Base-by-base conservation (phyloP, 768 basidiomycete genomes). In the Boletus rufocinnamomeus region DNA sequence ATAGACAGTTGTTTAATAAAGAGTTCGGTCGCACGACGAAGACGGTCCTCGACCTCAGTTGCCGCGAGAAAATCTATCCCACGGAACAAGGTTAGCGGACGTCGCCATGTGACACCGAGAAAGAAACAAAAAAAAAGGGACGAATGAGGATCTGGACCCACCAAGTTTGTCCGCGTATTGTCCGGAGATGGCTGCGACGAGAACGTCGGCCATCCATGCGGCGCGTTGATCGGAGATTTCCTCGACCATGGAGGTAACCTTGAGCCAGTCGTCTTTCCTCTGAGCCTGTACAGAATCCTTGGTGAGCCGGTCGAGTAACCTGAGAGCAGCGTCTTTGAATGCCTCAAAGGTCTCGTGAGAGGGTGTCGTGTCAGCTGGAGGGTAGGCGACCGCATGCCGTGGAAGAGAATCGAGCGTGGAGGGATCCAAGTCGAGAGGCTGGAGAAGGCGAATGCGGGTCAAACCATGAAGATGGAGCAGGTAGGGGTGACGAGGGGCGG, bases 1-100 rank as follows among this genome's bases (percentile, higher is more conserved):
- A 93, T 91, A 43, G 88, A 88, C 3, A 84, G 77, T 52, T 88
- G 87, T 65, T 91, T 93, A 47, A 84, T 72, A 68, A 93, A 87
- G 13, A 93, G 79, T 54, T 84, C 80, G 9, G 87, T 86, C 2
- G 89, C 87, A 32, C 84, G 83, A 28, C 77, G 79, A 25, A 92
- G 79, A 37, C 90, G 86, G 13, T 81, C 80, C 58, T 86, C 80
- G 37, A 84, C 74, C 51, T 85, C 83, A 6, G 80, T 76, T 11
- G 86, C 82, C 16, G 80, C 77, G 37, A 92, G 77, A 60, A 89
- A 82, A 21, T 84, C 87, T 89, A 13, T 38, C 45, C 9, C 53
- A 55, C 32, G 37, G 3, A 11, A 30, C 9, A 56, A 43, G 5
- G 44, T 55, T 35, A 59, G 63, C 48, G 43, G 48, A 56, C 34